Percentiles rank a stretch among this genome's conserved stretches.
These are phyloP conservation scores for Lentinula detonsa DNA, from an alignment of 768 basidiomycete genomes.

Conservation along the genomic window DNA sequence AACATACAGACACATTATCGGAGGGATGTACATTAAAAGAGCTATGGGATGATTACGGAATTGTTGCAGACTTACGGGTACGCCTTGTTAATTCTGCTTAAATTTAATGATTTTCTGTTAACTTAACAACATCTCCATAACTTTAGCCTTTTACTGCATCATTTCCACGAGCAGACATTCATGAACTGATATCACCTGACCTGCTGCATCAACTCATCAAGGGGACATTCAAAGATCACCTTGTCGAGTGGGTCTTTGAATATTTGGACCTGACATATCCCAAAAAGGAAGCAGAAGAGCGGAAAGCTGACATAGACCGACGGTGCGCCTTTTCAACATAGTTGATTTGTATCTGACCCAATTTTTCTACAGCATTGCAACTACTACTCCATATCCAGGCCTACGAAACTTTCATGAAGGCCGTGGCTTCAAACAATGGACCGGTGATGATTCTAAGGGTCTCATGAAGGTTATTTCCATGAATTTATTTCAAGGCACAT, in stretches of 20 bases:
- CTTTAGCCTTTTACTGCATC: conserved; percentile 12
- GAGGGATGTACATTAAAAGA: too few relatives aligned
- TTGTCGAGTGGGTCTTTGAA: conserved; percentile 27
- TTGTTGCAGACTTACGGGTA: too few relatives aligned
- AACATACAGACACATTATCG: too few relatives aligned
- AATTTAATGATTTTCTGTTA: not conserved
- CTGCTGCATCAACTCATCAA: conserved; percentile 36
- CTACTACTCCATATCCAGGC: conserved; percentile 8
- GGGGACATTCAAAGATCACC: conserved; percentile 33
- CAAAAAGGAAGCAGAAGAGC: conserved; percentile 11
- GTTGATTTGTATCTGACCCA: too few relatives aligned
- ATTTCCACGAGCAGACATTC: conserved; percentile 13
- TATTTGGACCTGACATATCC: conserved; percentile 19
- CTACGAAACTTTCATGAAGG: conserved; percentile 13
- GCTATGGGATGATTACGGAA: too few relatives aligned
- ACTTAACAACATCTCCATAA: not conserved
- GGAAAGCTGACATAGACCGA: conserved; percentile 28
- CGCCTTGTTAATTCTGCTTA: too few relatives aligned
- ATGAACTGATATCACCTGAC: conserved; percentile 11
- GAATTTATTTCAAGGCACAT: not conserved
- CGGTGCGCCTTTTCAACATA: conserved; percentile 12
- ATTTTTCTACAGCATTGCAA: not conserved
- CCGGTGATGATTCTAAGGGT: conserved; percentile 16
- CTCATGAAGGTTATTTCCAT: conserved; percentile 15
- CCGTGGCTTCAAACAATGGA: conserved; percentile 15